Conservation (phyloP, 1,284 basidiomycete genomes). For the Heimioporus retisporus region DNA sequence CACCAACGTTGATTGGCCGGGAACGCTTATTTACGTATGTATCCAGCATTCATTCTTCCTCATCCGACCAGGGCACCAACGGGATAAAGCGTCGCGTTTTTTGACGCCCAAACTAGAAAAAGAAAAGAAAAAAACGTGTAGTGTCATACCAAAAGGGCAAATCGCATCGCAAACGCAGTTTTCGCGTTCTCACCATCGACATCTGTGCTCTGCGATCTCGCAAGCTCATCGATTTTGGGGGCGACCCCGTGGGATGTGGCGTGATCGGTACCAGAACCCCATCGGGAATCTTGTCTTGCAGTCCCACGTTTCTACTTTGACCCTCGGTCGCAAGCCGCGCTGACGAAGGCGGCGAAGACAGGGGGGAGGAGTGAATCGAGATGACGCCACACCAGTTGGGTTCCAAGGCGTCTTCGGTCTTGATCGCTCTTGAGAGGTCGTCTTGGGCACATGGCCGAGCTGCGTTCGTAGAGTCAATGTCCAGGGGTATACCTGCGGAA, state of each 20-base stretch:
- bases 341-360: slow-evolving; percentile 19
- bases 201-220: slow-evolving; percentile 44
- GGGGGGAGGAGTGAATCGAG: slow-evolving; percentile 33
- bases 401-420: slow-evolving; percentile 30
- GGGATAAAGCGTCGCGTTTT: slow-evolving; percentile 42
- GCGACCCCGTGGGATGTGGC: slow-evolving; percentile 20
- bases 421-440: slow-evolving; percentile 20
- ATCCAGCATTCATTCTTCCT: slow-evolving; percentile 31
- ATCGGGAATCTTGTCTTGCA: neutral
- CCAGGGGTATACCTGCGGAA: neutral
- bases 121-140: slow-evolving; percentile 1
- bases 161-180: neutral
- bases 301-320: too few species aligned
- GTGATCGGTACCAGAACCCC: neutral
- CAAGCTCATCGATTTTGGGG: slow-evolving; percentile 38
- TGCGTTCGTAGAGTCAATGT: neutral
- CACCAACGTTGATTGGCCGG: slow-evolving; percentile 30
- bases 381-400: slow-evolving; percentile 15
- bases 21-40: slow-evolving; percentile 27
- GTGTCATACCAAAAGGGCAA: neutral
- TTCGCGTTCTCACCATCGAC: slow-evolving; percentile 30
- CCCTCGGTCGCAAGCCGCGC: too few species aligned
- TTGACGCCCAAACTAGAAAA: slow-evolving; percentile 33
- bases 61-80: slow-evolving; percentile 42
- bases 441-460: neutral